Evolutionary conservation across 805 yeast species (phyloP).

Genomic region (Priceomyces castillae): DNA sequence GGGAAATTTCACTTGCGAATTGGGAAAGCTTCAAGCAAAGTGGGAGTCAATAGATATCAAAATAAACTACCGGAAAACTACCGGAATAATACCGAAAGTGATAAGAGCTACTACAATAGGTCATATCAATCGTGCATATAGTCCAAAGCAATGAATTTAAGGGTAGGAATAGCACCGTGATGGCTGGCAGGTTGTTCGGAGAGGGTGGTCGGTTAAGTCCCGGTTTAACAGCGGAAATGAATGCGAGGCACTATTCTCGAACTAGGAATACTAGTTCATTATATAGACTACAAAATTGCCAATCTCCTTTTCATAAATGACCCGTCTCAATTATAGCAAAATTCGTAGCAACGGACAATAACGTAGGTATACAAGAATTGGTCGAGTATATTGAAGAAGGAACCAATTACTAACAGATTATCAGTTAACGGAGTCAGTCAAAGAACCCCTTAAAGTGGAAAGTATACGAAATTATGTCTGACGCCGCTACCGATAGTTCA

Average conservation of each 20-base stretch:
- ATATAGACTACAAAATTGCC: constrained; percentile 2
- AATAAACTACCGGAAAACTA: neutral
- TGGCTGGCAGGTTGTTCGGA: neutral
- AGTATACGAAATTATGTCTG: constrained; percentile 1
- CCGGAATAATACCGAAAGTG: neutral
- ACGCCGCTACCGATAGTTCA: constrained; percentile 2
- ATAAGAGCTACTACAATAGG: neutral
- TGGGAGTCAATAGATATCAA: neutral
- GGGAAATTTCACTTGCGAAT: constrained; percentile 8
- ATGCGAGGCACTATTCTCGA: constrained; percentile 1
- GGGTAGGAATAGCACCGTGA: neutral
- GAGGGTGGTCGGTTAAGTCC: neutral
- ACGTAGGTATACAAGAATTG: constrained; percentile 1
- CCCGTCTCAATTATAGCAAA: neutral
- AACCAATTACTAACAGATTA: neutral
- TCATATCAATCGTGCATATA: too few relatives aligned
- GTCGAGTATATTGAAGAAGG: neutral
- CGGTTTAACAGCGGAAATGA: neutral
- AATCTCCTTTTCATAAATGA: constrained; percentile 2
- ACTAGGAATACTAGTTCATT: neutral
- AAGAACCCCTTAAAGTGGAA: neutral
- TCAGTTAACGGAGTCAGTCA: neutral
- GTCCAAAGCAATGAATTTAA: neutral
- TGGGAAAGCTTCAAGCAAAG: constrained; percentile 9
- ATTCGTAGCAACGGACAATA: neutral